Evolutionary conservation across 2,329 filamentous ascomycete species (phyloP).

Genomic region (Aschersonia sp.): DNA sequence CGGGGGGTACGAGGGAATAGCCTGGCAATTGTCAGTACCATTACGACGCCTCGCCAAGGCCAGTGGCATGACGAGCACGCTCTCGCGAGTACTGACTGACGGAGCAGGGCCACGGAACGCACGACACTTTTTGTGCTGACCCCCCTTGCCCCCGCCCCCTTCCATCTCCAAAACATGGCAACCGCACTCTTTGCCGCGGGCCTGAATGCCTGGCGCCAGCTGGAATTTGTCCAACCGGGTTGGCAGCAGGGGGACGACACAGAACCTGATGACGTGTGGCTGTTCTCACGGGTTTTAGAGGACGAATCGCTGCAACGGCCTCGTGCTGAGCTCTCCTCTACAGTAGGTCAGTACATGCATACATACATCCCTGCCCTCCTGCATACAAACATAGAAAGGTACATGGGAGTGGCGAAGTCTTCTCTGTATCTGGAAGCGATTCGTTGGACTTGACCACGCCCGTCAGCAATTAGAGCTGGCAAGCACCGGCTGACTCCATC

Average conservation of each 20-base stretch:
- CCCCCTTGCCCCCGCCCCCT: too few species aligned
- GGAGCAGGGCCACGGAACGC: too few species aligned
- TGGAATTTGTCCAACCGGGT: conserved; percentile 19
- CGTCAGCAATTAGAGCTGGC: too few species aligned
- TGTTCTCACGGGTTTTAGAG: conserved; percentile 27
- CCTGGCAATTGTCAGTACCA: too few species aligned
- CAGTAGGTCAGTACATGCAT: conserved; percentile 24
- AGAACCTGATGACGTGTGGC: conserved; percentile 29
- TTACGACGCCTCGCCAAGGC: too few species aligned
- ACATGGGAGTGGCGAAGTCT: background rate
- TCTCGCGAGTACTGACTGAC: too few species aligned
- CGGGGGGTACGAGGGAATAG: too few species aligned
- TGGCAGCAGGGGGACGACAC: conserved; percentile 2
- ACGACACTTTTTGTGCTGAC: too few species aligned
- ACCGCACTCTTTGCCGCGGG: conserved; percentile 40
- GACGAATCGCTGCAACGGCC: conserved; percentile 20
- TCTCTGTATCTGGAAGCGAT: conserved; percentile 1
- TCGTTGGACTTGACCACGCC: too few species aligned
- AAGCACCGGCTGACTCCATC: too few species aligned
- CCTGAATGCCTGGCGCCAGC: conserved; percentile 44
- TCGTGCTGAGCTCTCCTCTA: conserved; percentile 25
- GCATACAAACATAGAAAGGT: background rate
- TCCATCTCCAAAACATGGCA: background rate
- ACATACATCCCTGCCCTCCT: background rate
- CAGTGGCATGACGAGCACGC: too few species aligned